Evolutionary conservation across 352 stramenopile genomes (phyloP).

Genomic region (Pythium graminicola): DNA sequence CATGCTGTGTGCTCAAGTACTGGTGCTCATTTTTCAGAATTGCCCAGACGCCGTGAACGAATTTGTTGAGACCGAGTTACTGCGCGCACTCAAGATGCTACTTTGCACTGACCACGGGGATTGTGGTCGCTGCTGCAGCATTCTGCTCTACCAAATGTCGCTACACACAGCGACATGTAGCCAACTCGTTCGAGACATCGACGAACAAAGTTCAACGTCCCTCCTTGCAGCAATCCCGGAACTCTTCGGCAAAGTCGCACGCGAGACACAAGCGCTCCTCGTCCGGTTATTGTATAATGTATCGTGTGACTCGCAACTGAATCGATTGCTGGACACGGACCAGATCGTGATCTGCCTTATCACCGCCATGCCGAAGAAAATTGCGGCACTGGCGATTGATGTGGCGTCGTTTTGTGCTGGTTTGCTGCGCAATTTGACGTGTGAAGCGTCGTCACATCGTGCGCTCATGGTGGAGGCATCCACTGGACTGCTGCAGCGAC

Average conservation of each 20-base stretch:
- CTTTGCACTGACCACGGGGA: slow-evolving; percentile 20
- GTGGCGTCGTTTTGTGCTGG: slow-evolving; percentile 22
- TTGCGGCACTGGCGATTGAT: slow-evolving; percentile 15
- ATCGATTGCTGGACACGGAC: slow-evolving; percentile 17
- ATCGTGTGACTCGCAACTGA: slow-evolving; percentile 34
- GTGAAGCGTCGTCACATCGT: slow-evolving; percentile 27
- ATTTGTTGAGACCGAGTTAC: slow-evolving; percentile 26
- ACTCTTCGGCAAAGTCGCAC: slow-evolving; percentile 30
- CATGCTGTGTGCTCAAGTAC: slow-evolving; percentile 24
- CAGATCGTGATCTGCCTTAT: slow-evolving; percentile 25
- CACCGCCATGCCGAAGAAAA: slow-evolving; percentile 21
- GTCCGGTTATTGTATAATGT: slow-evolving; percentile 60
- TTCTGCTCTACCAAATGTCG: slow-evolving; percentile 58
- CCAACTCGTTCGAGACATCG: slow-evolving; percentile 7
- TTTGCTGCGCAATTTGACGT: slow-evolving; percentile 54
- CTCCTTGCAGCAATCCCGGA: slow-evolving; percentile 27
- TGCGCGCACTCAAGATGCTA: slow-evolving; percentile 19
- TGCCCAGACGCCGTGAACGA: slow-evolving; percentile 26
- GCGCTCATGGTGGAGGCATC: slow-evolving; percentile 35
- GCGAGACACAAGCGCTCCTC: slow-evolving; percentile 35
- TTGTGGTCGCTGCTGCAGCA: slow-evolving; percentile 38
- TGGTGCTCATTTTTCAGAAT: slow-evolving; percentile 31
- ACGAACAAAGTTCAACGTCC: neutral
- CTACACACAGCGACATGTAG: slow-evolving; percentile 31
- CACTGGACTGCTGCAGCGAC: slow-evolving; percentile 35